A percentile compares a stretch with the other conserved stretches of the same genome.
These are phyloP conservation scores for Rhynchosporium secalis DNA, from an alignment of 2,329 filamentous ascomycete species.

Conservation along the genomic window DNA sequence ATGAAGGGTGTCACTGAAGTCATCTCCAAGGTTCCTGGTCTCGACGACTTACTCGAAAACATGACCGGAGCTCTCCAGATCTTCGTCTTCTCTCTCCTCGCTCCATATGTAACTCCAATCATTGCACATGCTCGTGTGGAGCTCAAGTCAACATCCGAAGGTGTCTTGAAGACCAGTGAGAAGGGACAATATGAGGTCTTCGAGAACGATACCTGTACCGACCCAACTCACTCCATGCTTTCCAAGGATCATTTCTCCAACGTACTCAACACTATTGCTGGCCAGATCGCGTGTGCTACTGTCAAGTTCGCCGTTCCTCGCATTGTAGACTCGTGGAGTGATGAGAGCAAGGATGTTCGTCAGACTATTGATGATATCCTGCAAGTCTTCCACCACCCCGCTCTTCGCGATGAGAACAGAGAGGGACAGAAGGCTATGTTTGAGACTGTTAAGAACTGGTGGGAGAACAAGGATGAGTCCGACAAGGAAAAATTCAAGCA, in stretches of 20 bases:
- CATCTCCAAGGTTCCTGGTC: constrained; percentile 19
- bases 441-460: constrained; percentile 76
- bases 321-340: constrained; percentile 81
- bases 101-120: constrained; percentile 21
- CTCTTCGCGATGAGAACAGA: constrained; percentile 65
- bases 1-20: constrained; percentile 16
- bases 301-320: constrained; percentile 83
- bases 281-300: constrained; percentile 72
- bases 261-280: constrained; percentile 79
- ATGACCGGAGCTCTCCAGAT: constrained; percentile 19
- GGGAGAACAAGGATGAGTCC: constrained; percentile 62
- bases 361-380: constrained; percentile 73
- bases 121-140: constrained; percentile 20
- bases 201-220: constrained; percentile 42
- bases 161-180: constrained; percentile 22
- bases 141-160: constrained; percentile 19
- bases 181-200: constrained; percentile 22
- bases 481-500: constrained; percentile 66
- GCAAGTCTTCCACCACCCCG: constrained; percentile 81
- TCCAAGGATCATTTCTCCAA: constrained; percentile 83
- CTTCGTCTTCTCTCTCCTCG: constrained; percentile 20
- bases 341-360: constrained; percentile 67
- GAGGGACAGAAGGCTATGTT: constrained; percentile 76
- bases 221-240: constrained; percentile 91
- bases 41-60: constrained; percentile 55